phyloP scores from a whole-genome alignment of 495 filamentous ascomycete species.

The Patellaria atrata region DNA sequence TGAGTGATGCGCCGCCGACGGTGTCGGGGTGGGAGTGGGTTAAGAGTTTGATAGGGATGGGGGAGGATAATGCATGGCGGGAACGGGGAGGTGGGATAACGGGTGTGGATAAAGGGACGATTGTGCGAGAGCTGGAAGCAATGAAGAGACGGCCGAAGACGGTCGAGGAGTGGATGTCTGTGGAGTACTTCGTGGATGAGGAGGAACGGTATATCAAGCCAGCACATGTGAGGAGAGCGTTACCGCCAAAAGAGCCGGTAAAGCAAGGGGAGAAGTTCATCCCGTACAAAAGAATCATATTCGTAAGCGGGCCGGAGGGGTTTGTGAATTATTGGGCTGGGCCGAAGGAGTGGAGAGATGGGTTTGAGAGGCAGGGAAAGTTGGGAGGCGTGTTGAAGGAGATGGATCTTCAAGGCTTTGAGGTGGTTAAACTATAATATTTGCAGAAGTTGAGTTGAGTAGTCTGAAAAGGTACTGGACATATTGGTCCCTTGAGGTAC shows the following conservation, averaged over 20 bases:
- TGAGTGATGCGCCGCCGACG: constrained; percentile 19
- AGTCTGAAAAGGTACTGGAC: too few relatives aligned
- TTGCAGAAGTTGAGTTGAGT: too few relatives aligned
- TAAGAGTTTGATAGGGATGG: constrained; percentile 9
- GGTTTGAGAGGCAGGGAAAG: constrained; percentile 53
- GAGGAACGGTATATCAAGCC: constrained; percentile 49
- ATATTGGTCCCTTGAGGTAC: too few relatives aligned
- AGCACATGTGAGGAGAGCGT: constrained; percentile 28
- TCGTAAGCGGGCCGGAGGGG: constrained; percentile 80
- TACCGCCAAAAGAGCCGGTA: constrained; percentile 7
- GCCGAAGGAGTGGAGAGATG: constrained; percentile 54
- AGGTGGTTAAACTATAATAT: constrained; percentile 46
- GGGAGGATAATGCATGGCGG: constrained; percentile 15
- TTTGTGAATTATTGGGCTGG: constrained; percentile 73
- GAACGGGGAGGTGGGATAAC: not conserved
- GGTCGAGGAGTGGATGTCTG: constrained; percentile 32
- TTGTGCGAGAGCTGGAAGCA: constrained; percentile 48
- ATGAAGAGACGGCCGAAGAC: constrained; percentile 39
- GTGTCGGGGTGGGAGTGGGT: constrained; percentile 9
- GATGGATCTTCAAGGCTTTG: constrained; percentile 40
- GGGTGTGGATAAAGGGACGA: constrained; percentile 15
- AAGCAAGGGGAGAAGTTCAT: constrained; percentile 12
- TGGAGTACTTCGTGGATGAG: constrained; percentile 69
- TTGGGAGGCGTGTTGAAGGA: constrained; percentile 40
- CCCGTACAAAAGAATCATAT: constrained; percentile 43